Base-by-base conservation (phyloP, 805 yeast species). In the Candida sonorensis region DNA sequence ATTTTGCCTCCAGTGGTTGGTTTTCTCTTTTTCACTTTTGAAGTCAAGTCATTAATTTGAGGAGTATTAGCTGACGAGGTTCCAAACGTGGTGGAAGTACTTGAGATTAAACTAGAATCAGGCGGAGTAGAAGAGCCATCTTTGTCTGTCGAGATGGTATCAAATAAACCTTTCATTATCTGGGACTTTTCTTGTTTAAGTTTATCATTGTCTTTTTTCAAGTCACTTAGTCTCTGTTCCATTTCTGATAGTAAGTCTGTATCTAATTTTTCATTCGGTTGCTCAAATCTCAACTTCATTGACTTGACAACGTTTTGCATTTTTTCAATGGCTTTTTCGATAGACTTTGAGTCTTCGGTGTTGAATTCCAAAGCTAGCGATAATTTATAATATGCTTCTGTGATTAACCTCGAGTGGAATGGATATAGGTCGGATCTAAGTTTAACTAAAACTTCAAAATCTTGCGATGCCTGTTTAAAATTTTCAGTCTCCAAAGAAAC, bases 401-500 rank as follows among this genome's bases (percentile, higher is more conserved):
- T 77, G 8, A 84, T 64, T 27, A 77, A 57, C 3, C 81, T 64
- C 2, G 82, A 69, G 7, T 60, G 55, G n/a, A 57, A 54, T 3
- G 69, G 68, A 46, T 66, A 78, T 10, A 82, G 50, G 35, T 72
- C 58, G 30, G 60, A 49, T 51, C 83, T 69, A 27, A 79, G 57
- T 18, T 69, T 58, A 21, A 83, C 64, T 25, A 85, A 66, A 13
- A 70, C 58, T 29, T 66, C 61, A 36, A 86, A 74, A 53, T 88
- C 95, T 13, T 61, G 61, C 0, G 80, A 71, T 0, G 96, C 84
- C 54, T 85, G 94, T 11, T 64, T 59, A 55, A 87, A 87, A 55
- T 85, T 84, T 46, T 90, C 97, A 2, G 92, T 74, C 51, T 90
- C 98, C 27, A 88, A 64, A 0, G 95, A 80, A 8, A 88, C 81